phyloP scores from a whole-genome alignment of 1,139 yeast species.

The Trichomonascaceae sp. region DNA sequence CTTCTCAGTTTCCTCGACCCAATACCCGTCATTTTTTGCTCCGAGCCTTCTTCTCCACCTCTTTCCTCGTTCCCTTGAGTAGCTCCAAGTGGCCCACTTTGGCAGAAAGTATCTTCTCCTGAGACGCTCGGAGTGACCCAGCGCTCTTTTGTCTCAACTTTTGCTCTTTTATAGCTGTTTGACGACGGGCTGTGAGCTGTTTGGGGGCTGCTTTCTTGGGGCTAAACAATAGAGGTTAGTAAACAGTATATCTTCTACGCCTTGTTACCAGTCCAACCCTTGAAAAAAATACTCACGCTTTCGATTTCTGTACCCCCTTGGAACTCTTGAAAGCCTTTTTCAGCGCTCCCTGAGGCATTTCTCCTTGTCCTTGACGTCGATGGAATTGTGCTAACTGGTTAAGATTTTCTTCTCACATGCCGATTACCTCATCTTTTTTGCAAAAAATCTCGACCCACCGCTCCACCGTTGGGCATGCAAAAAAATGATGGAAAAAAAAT shows the following conservation, averaged over 20 bases:
- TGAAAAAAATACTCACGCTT: constrained; percentile 3
- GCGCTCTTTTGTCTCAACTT: constrained; percentile 57
- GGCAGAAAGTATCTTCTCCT: constrained; percentile 81
- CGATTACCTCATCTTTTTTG: neutral
- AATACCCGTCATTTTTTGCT: constrained; percentile 18
- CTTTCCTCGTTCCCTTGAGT: constrained; percentile 85
- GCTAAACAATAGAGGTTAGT: constrained; percentile 33
- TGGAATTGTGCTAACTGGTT: neutral
- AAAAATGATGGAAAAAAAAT: constrained; percentile 2
- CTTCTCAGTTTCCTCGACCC: neutral
- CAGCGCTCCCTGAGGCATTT: constrained; percentile 55
- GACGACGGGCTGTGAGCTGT: constrained; percentile 63
- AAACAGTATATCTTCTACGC: too few relatives aligned
- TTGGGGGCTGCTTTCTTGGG: constrained; percentile 75
- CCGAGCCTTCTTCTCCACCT: constrained; percentile 53
- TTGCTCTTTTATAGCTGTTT: constrained; percentile 36
- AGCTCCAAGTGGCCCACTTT: constrained; percentile 95
- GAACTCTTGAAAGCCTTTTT: constrained; percentile 29
- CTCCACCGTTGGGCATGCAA: neutral
- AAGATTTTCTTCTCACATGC: neutral
- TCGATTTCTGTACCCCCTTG: constrained; percentile 8
- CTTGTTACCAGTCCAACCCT: too few relatives aligned
- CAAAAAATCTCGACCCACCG: neutral
- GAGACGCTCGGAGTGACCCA: constrained; percentile 59
- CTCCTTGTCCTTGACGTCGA: neutral